Base-by-base conservation (phyloP, 2,329 filamentous ascomycete species). In the Aspergillus luchuensis region DNA sequence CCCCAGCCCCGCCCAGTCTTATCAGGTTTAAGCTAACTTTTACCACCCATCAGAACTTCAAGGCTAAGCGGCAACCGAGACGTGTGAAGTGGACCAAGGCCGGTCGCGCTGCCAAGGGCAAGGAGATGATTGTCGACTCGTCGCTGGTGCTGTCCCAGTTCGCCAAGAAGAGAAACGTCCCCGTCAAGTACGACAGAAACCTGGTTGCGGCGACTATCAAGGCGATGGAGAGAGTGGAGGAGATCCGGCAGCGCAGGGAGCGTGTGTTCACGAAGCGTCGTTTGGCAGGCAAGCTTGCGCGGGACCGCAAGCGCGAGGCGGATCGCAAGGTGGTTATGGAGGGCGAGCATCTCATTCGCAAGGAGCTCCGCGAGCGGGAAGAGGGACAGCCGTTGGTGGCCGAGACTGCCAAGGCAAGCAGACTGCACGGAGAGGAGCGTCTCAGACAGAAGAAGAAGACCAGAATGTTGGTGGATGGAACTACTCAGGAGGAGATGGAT, bases 31-130 rank as follows among this genome's bases (percentile, higher is more conserved):
- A 33, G 43, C 53, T 56, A 45, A 56, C 53, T 23, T 41, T 41
- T 45, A 28, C 43, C 30, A 56, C 53, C 78, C 87, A 89, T 79
- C 88, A 88, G 72, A 89, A 88, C 78, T 96, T 96, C 87, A 95
- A 96, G 81, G 96, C 96, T 91, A 97, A 97, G 90, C 89, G 95
- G 68, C 97, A 98, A 81, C 93, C 94, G 38, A 89, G 94, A 76
- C 97, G 97, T 80, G 87, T 98, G 70, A 95, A 92, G 80, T 97
- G 94, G 95, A 97, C 94, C 64, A 97, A 97, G 84, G 88, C 91
- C 56, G 94, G 93, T 85, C 90, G 92, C 73, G 89, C 89, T 75
- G 87, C 89, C 17, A 89, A 90, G 60, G 91, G 91, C 81, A 96
- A 92, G 82, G 86, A 88, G 78, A 88, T 96, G 91, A 91, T 91